Evolutionary conservation across 2,329 filamentous ascomycete genomes (phyloP), one percentile per base, ranked within the genome.

Genomic region (Talaromyces sp.): DNA sequence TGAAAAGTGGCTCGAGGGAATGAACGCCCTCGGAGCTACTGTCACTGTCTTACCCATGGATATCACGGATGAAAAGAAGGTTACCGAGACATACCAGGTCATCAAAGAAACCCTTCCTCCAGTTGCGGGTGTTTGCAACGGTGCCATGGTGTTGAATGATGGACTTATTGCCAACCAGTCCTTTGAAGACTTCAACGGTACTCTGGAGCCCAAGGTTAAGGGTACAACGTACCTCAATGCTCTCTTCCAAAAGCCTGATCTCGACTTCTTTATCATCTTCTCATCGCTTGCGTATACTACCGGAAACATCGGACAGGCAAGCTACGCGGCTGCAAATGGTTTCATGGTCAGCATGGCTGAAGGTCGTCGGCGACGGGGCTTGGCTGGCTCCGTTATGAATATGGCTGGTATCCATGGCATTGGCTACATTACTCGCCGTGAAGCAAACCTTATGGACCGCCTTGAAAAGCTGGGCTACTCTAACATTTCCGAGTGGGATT

Each of bases 401-500:
- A 66, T 77, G 2, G 74, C 73, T 17, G 67, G 67, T 7, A 71
- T 77, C 25, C 59, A 68, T 4, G 72, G 70, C 29, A 68, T 76
- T 43, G 76, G 76, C 17, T 71, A 77, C 19, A 63, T 70, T 29
- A 49, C 51, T 22, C 17, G 31, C 13, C n/a, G 60, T 29, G 29
- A 38, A 25, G 22, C 51, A 63, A 58, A 58, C 13, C 47, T 58
- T 34, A 51, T 45, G 25, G 64, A 61, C 5, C 43, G 25, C n/a
- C 58, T 58, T 27, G 31, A 45, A 8, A 43, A 31, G 11, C 25
- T 62, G 10, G 53, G 29, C 29, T 58, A 38, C 17, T 19, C n/a
- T 6, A 29, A 36, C 19, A 77, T 85, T 13, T 84, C 83, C 1
- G 84, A 85, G 71, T 75, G 77, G 4, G 83, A 84, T 65, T 70